A percentile compares a stretch with the other conserved stretches of the same genome.
phyloP scores from a whole-genome alignment of 768 basidiomycete genomes.

The Suillus alpinus region DNA sequence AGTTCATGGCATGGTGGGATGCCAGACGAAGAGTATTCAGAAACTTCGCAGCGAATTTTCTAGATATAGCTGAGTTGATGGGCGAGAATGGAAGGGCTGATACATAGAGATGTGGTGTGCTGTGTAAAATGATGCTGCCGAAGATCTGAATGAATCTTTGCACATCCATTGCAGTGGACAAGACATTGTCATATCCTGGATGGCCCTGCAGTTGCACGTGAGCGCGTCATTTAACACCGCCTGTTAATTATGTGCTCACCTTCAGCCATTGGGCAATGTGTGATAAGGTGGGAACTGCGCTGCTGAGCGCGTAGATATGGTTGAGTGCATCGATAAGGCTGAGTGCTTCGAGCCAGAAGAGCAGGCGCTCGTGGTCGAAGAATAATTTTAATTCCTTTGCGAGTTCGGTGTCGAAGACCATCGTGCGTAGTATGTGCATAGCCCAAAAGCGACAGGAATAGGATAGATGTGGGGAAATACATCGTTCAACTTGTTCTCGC shows the following conservation, averaged over 20 bases:
- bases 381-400: background rate
- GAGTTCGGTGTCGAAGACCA: background rate
- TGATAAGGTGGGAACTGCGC: background rate
- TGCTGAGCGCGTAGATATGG: too few species aligned
- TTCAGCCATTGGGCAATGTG: background rate
- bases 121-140: slow-evolving; percentile 10
- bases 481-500: background rate
- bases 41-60: background rate
- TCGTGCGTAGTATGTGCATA: slow-evolving; percentile 3
- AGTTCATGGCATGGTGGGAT: slow-evolving; percentile 2
- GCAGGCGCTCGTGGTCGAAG: slow-evolving; percentile 4
- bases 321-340: background rate
- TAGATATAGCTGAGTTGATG: slow-evolving; percentile 23
- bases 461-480: slow-evolving; percentile 4
- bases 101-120: slow-evolving; percentile 23
- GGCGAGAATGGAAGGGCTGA: slow-evolving; percentile 23
- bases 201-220: background rate
- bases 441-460: slow-evolving; percentile 13
- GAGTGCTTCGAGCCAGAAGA: slow-evolving; percentile 7
- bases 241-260: background rate
- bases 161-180: slow-evolving; percentile 6
- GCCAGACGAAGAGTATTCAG: background rate
- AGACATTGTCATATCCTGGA: background rate
- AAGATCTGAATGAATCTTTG: slow-evolving; percentile 14
- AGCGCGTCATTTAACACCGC: background rate